phyloP scores from a whole-genome alignment of 257 asterid species.

The Marsdenia floribunda region DNA sequence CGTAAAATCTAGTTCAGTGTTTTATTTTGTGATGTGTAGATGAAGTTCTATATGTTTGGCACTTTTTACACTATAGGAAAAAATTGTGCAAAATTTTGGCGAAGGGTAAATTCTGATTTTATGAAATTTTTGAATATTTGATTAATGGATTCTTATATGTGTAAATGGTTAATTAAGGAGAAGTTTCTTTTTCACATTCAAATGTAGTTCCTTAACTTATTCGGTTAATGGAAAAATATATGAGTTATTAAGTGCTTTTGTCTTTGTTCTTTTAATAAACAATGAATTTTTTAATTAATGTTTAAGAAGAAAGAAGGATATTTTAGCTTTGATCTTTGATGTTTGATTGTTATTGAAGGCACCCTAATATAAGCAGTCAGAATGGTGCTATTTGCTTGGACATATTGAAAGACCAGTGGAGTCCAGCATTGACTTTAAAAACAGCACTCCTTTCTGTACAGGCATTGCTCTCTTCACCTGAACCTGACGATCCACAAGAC shows the following conservation, averaged over 20 bases:
- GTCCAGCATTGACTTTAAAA: conserved; percentile 93
- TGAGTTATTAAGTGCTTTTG: neutral
- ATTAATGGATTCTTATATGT: neutral
- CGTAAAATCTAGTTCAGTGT: neutral
- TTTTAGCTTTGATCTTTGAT: neutral
- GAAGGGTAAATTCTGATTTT: neutral
- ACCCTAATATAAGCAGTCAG: conserved; percentile 98
- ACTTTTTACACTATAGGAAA: too few relatives aligned
- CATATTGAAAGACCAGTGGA: conserved; percentile 97
- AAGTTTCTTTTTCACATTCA: neutral
- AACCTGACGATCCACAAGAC: conserved; percentile 96
- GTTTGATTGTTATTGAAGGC: conserved; percentile 48
- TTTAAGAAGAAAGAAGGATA: too few relatives aligned
- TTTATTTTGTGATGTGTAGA: neutral
- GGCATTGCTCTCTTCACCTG: conserved; percentile 91
- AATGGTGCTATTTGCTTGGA: conserved; percentile 99
- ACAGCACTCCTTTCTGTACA: conserved; percentile 95
- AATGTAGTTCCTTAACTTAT: neutral
- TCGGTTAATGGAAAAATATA: neutral
- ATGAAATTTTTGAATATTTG: neutral
- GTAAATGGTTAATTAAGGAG: neutral
- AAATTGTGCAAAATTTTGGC: neutral
- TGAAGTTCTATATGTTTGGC: neutral
- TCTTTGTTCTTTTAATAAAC: neutral
- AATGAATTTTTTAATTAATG: neutral